Evolutionary conservation across 164 flowering plant species (phyloP).

Genomic region (Piper longum): DNA sequence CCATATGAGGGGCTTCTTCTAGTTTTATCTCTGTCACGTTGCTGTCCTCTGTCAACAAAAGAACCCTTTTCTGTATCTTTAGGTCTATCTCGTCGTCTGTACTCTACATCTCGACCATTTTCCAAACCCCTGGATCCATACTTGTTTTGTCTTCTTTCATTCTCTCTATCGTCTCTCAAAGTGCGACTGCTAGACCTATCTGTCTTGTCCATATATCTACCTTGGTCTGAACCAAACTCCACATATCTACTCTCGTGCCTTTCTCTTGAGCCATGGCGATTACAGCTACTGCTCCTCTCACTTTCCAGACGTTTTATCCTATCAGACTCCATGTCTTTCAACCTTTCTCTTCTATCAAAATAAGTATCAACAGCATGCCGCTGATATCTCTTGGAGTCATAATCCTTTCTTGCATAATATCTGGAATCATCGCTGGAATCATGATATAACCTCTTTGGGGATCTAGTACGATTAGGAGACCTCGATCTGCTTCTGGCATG

Average conservation of each 20-base stretch:
- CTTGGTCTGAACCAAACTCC: conserved; percentile 1
- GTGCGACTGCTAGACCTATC: conserved; percentile 17
- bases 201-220: conserved; percentile 10
- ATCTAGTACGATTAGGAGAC: conserved; percentile 23
- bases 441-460: conserved; percentile 3
- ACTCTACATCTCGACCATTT: conserved; percentile 13
- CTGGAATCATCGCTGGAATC: conserved; percentile 11
- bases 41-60: conserved; percentile 15
- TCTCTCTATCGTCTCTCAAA: not conserved
- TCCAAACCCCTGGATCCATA: conserved; percentile 4
- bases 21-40: conserved; percentile 13
- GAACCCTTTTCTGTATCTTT: conserved; percentile 17
- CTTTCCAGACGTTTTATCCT: conserved; percentile 19
- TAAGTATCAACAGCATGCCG: conserved; percentile 1
- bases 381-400: conserved; percentile 13
- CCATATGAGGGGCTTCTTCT: conserved; percentile 7
- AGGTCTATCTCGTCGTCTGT: conserved; percentile 16
- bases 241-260: conserved; percentile 15
- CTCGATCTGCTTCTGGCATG: conserved; percentile 25
- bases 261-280: conserved; percentile 19
- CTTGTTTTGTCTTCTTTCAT: too few relatives aligned
- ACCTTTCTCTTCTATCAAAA: conserved; percentile 2
- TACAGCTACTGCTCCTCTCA: conserved; percentile 21
- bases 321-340: conserved; percentile 4
- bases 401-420: conserved; percentile 15